These are phyloP conservation scores for Venturiaceae sp. DNA, from an alignment of 2,329 filamentous ascomycete genomes.

Conservation along the genomic window DNA sequence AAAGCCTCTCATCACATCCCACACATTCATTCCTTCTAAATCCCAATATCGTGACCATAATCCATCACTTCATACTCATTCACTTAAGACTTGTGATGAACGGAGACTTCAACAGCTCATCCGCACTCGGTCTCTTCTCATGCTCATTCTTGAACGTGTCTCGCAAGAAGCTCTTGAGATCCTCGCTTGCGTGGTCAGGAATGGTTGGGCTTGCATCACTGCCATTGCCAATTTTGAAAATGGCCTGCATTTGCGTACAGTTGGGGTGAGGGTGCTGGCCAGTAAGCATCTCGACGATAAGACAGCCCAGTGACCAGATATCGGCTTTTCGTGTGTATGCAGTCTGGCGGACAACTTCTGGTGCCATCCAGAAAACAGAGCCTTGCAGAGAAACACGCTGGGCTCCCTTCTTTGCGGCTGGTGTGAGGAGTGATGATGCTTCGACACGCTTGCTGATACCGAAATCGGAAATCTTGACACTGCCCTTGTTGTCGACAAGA, in stretches of 20 bases:
- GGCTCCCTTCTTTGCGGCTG: conserved; percentile 42
- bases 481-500: conserved; percentile 96
- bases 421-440: conserved; percentile 66
- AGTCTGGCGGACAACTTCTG: conserved; percentile 95
- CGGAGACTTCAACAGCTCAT: conserved; percentile 70
- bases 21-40: background rate
- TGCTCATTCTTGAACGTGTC: conserved; percentile 95
- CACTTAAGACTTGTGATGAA: conserved; percentile 1
- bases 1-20: too few species aligned
- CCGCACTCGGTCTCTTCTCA: conserved; percentile 81
- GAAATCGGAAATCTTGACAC: conserved; percentile 98
- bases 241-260: conserved; percentile 92
- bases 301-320: conserved; percentile 94
- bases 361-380: conserved; percentile 99
- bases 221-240: conserved; percentile 79
- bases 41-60: background rate
- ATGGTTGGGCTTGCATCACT: conserved; percentile 80
- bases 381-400: conserved; percentile 72
- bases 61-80: background rate
- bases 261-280: conserved; percentile 93
- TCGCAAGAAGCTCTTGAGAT: conserved; percentile 72
- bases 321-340: conserved; percentile 97
- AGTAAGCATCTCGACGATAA: conserved; percentile 99
- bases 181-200: conserved; percentile 74
- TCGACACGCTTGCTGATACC: conserved; percentile 98